These are phyloP conservation scores for Aspergillus sp. DNA, from an alignment of 2,329 filamentous ascomycete species.

Conservation along the genomic window DNA sequence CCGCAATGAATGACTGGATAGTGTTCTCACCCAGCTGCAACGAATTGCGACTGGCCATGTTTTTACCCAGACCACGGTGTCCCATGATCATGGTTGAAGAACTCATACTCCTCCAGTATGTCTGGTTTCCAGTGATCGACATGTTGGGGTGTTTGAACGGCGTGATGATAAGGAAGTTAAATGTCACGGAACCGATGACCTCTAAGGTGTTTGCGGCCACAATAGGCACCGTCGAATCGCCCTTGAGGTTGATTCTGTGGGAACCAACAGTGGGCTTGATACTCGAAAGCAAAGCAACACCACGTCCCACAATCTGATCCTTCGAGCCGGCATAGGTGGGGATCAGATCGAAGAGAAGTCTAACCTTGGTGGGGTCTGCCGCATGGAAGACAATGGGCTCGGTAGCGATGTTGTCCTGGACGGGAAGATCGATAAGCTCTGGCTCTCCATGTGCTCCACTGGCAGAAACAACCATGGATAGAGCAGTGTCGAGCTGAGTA, in stretches of 20 bases:
- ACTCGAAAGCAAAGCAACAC: conserved; percentile 79
- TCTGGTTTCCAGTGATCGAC: conserved; percentile 83
- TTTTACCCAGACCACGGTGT: conserved; percentile 80
- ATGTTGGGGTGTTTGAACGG: conserved; percentile 93
- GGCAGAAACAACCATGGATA: conserved; percentile 87
- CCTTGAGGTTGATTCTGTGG: conserved; percentile 86
- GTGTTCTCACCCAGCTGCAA: conserved; percentile 96
- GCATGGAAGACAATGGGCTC: conserved; percentile 90
- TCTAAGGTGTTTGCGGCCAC: conserved; percentile 76
- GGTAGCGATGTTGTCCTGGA: conserved; percentile 89
- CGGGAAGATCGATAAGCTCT: conserved; percentile 83
- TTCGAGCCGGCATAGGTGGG: conserved; percentile 83
- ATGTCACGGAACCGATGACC: conserved; percentile 90
- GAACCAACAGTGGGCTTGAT: conserved; percentile 78
- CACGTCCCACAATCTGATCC: conserved; percentile 81
- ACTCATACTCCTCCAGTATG: conserved; percentile 91
- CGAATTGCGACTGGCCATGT: conserved; percentile 74
- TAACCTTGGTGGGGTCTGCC: conserved; percentile 71
- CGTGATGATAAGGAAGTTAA: conserved; percentile 93
- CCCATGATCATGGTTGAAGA: conserved; percentile 74
- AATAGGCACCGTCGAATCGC: conserved; percentile 88
- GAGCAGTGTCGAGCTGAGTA: conserved; percentile 87
- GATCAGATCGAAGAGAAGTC: conserved; percentile 88
- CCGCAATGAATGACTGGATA: conserved; percentile 89
- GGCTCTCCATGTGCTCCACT: conserved; percentile 80